These are phyloP conservation scores for Xerocomellus intermedius DNA, from an alignment of 768 basidiomycete species.

Conservation along the genomic window DNA sequence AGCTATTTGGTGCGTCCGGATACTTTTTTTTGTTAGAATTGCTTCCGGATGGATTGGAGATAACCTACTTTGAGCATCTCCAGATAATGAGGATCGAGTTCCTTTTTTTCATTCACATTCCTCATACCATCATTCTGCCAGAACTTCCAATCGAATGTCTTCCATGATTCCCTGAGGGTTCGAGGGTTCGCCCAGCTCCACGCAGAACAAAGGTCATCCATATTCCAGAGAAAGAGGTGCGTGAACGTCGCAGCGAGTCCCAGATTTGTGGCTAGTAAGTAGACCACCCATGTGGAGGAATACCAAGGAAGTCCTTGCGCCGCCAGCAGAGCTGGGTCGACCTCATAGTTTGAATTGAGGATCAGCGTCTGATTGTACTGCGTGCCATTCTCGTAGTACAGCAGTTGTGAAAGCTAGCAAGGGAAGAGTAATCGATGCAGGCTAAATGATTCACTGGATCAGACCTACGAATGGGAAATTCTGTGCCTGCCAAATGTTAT, in stretches of 20 bases:
- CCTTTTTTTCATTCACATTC: constrained; percentile 34
- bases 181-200: constrained; percentile 46
- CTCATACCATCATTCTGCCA: constrained; percentile 27
- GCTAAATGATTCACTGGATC: constrained; percentile 18
- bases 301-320: constrained; percentile 37
- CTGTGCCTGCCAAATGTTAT: constrained; percentile 56
- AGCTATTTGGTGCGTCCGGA: constrained; percentile 34
- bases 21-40: constrained; percentile 25
- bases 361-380: constrained; percentile 53
- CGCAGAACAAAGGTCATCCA: constrained; percentile 44
- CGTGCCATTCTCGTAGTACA: constrained; percentile 54
- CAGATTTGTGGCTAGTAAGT: constrained; percentile 19
- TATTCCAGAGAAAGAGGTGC: constrained; percentile 54
- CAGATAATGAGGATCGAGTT: constrained; percentile 52
- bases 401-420: constrained; percentile 43
- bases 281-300: constrained; percentile 24
- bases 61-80: constrained; percentile 45
- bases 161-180: constrained; percentile 25
- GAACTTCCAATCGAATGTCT: constrained; percentile 36
- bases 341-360: constrained; percentile 49
- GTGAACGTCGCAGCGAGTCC: constrained; percentile 47
- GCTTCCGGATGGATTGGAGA: constrained; percentile 15
- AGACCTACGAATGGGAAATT: constrained; percentile 56
- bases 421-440: not conserved
- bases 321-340: constrained; percentile 48